phyloP scores from a whole-genome alignment of 2,329 filamentous ascomycete species.

The Tolypocladium amazonense region DNA sequence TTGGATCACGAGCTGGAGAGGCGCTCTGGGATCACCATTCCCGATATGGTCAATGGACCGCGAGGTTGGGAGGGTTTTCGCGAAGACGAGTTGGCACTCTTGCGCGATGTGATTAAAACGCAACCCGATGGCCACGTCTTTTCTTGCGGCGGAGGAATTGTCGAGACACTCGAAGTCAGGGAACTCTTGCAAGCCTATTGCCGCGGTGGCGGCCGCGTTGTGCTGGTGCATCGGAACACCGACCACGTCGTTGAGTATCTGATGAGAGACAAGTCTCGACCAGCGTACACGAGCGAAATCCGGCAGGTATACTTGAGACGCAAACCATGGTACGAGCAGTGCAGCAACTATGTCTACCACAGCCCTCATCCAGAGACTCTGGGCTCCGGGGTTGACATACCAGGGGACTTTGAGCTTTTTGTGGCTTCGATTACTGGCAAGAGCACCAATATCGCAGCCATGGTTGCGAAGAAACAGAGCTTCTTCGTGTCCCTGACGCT shows the following conservation, averaged over 20 bases:
- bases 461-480: conserved; percentile 52
- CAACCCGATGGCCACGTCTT: conserved; percentile 71
- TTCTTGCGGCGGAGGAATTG: conserved; percentile 87
- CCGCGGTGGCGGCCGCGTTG: conserved; percentile 67
- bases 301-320: conserved; percentile 81
- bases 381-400: conserved; percentile 14
- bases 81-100: conserved; percentile 61
- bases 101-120: conserved; percentile 64
- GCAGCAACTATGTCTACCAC: conserved; percentile 91
- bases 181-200: conserved; percentile 65
- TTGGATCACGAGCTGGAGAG: conserved; percentile 80
- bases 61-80: conserved; percentile 84
- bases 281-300: conserved; percentile 88
- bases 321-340: conserved; percentile 81
- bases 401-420: conserved; percentile 25
- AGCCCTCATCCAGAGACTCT: conserved; percentile 49
- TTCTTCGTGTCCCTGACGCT: conserved; percentile 92
- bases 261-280: conserved; percentile 77
- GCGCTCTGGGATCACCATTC: conserved; percentile 64
- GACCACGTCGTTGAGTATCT: conserved; percentile 83
- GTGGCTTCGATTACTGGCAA: conserved; percentile 26
- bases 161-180: conserved; percentile 74
- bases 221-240: conserved; percentile 81
- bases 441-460: conserved; percentile 34
- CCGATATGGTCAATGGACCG: conserved; percentile 65